Evolutionary conservation across 2,329 filamentous ascomycete genomes (phyloP).

Genomic region (Amesomyces nigricolor): DNA sequence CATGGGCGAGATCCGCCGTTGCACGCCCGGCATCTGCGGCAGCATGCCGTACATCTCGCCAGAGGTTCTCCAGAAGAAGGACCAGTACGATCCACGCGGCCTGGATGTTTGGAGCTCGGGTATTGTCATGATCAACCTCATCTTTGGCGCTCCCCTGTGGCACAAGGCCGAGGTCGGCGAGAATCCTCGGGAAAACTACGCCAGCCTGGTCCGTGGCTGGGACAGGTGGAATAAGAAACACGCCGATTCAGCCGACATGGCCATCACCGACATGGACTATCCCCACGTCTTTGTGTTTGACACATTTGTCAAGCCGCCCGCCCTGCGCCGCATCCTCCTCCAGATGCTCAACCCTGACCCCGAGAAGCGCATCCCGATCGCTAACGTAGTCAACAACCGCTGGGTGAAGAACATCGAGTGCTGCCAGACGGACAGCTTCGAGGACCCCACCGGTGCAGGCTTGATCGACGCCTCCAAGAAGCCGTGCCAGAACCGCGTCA

Average conservation of each 20-base stretch:
- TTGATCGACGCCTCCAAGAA: constrained; percentile 59
- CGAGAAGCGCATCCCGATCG: constrained; percentile 61
- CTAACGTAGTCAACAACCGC: constrained; percentile 62
- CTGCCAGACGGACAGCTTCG: constrained; percentile 67
- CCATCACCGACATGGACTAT: constrained; percentile 53
- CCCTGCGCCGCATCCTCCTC: constrained; percentile 64
- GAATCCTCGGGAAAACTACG: constrained; percentile 50
- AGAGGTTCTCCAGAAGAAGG: constrained; percentile 67
- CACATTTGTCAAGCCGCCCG: constrained; percentile 56
- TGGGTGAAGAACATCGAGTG: constrained; percentile 73
- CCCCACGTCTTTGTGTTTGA: constrained; percentile 64
- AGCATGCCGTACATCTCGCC: constrained; percentile 84
- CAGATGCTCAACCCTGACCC: constrained; percentile 82
- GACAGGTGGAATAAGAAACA: constrained; percentile 58
- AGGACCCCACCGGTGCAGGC: constrained; percentile 48
- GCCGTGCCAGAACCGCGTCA: constrained; percentile 36
- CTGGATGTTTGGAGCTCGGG: constrained; percentile 84
- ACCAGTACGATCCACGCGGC: constrained; percentile 64
- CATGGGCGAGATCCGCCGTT: constrained; percentile 66
- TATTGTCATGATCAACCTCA: constrained; percentile 74
- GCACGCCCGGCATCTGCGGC: constrained; percentile 74
- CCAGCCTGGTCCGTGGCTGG: constrained; percentile 62
- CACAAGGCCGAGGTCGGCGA: constrained; percentile 53
- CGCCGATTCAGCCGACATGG: constrained; percentile 31
- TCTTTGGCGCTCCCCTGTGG: constrained; percentile 70